Evolutionary conservation across 2,329 filamentous ascomycete genomes (phyloP), one percentile per base, ranked within the genome.

Genomic region (Dactylellina cionopaga): DNA sequence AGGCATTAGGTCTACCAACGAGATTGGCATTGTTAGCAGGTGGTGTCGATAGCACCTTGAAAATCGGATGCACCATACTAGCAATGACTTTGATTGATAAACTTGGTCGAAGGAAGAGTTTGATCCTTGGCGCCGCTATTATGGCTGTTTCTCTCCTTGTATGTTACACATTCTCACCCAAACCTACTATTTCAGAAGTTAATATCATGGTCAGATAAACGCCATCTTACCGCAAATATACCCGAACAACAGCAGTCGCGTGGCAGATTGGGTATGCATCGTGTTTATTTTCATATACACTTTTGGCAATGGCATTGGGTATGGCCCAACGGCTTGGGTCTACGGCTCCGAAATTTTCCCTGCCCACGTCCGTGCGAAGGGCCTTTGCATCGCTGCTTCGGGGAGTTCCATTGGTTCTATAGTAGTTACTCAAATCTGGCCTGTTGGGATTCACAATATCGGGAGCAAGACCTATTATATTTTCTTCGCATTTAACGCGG

Each of bases 71-170:
- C 77, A 85, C 85, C 0, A 79, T 87, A 2, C 76, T 86, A 2
- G 86, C 86, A 68, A 86, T 87, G 82, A 79, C 85, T 65, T 79
- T 87, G 9, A 86, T 87, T 55, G 86, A 87, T 75, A 80, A 79
- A 1, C 80, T 84, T 31, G 86, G 86, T 0, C 80, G 86, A 19
- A 80, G 82, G 46, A 75, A 80, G 7, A 86, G 84, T 0, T 78
- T 88, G 10, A 80, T 83, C 0, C 79, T 80, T 2, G 85, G 85
- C 0, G 84, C 83, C 19, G 74, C 80, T 1, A 81, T 86, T 11
- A 87, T 88, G 86, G 82, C 82, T 0, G 68, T 85, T 11, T 82
- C 83, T 2, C 81, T 87, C 80, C 75, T 87, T 73, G 85, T 86
- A 78, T 13, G 43, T 75, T 6, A 4, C 54, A 74, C 43, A 11